Percentiles rank a stretch among this genome's conserved stretches.
Evolutionary conservation across 495 filamentous ascomycete genomes (phyloP).

Genomic region (Xylaria scruposa): DNA sequence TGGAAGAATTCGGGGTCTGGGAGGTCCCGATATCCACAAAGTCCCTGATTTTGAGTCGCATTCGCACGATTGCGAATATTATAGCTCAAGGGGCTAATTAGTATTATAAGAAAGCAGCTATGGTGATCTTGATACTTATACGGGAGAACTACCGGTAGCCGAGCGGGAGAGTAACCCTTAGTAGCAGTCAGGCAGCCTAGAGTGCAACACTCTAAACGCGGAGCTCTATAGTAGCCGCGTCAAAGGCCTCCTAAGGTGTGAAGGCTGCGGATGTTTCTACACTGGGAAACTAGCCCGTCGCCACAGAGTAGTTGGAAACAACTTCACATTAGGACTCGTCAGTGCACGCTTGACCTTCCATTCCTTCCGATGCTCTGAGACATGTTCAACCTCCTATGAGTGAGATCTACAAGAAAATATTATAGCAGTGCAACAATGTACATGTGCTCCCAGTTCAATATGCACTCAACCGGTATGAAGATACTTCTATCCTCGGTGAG

Average conservation of each 20-base stretch:
- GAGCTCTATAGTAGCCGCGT: background rate
- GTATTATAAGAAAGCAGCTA: constrained; percentile 1
- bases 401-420: background rate
- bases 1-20: constrained; percentile 3
- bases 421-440: background rate
- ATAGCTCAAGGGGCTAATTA: constrained; percentile 1
- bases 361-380: background rate
- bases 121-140: background rate
- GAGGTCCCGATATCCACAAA: constrained; percentile 9
- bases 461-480: background rate
- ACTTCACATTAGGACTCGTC: background rate
- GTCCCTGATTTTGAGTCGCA: background rate
- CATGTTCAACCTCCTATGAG: background rate
- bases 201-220: background rate
- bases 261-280: background rate
- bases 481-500: background rate
- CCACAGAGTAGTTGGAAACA: background rate
- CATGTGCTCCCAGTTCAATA: background rate
- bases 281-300: background rate
- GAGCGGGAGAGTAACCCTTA: background rate
- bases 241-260: background rate
- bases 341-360: background rate
- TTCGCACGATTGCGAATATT: background rate
- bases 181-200: background rate
- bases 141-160: background rate